Evolutionary conservation across 345 rosid species (phyloP), one percentile per base, ranked within the genome.

Genomic region (Dimocarpus longan): DNA sequence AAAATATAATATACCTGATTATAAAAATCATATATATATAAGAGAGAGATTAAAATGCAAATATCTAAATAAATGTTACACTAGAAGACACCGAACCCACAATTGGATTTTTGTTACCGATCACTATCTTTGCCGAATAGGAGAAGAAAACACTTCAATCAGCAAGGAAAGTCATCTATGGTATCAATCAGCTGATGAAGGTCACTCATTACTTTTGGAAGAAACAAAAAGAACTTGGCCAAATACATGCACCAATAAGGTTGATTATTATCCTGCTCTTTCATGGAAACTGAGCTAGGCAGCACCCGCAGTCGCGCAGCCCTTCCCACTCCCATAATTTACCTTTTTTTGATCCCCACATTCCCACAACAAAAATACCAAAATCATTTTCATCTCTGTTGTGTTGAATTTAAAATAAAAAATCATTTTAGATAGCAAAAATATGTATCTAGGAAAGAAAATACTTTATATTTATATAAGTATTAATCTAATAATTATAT

Each of bases 171-270:
- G 59, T 54, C 59, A 54, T 54, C 9, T 42, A 42, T 5, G 44
- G 44, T 32, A 42, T 42, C 44, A 42, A 42, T 42, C 44, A 42
- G 44, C 8, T 42, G 44, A 54, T 54, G 56, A 54, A 54, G 16
- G 16, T 54, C 59, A 54, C 59, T 54, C 59, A 24, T 70, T 70
- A 18, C 62, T 70, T 50, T 50, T 26, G 9, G 22, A 50, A 70
- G 42, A 12, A 48, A 6, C 15, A 22, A 73, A 19, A 62, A 26
- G 37, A 46, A 70, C n/a, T 2, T 19, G 18, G 73, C 54, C 22
- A 66, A 60, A 40, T 82, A 26, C 79, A 79, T 80, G 79, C 80
- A 81, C 84, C 85, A 85, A 66, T 81, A 75, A 82, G 62, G 6
- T 10, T 40, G n/a, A 39, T n/a, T 28, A 37, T 28, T 71, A 4